Evolutionary conservation across 805 yeast species (phyloP), one percentile per base, ranked within the genome.

Genomic region (Wickerhamiella spandovensis): DNA sequence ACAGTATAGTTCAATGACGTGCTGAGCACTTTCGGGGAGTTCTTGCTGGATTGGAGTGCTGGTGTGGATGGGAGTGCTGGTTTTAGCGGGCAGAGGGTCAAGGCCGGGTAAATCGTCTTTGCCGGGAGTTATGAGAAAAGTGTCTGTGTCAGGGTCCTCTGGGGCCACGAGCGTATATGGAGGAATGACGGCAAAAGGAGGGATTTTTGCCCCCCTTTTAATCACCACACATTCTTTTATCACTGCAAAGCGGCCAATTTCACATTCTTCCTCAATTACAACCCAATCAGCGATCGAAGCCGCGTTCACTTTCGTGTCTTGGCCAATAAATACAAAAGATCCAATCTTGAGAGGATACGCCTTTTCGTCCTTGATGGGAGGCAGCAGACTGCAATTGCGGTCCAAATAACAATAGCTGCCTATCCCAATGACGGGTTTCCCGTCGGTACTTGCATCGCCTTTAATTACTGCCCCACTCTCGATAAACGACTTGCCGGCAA

Each of bases 231-330:
- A 64, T 51, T 71, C 73, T 48, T 63, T 62, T 43, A 70, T 56
- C 24, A 70, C 62, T 1, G 65, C 61, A 30, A 66, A 64, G 52
- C 51, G 50, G 38, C 72, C 71, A 18, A 70, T 54, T 18, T 49
- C 48, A 51, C 68, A 61, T 47, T 63, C 56, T 21, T 48, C 48
- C 21, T 72, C 73, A 10, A 70, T 66, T 13, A 53, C 37, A 2
- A 68, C 71, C 24, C 57, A 54, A 4, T 67, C 63, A 4, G 74
- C 73, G 8, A 70, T 60, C n/a, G 61, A 48, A 4, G 71, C 71
- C 6, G 73, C 71, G 46, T 64, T 57, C 15, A 68, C 47, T 6
- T 39, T 44, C 2, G 64, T 49, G 38, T 54, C 47, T n/a, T 46
- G 47, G 21, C 72, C 74, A 9, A 70, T 56, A 22, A 55, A 55